Percentiles rank a stretch among this genome's conserved stretches.
These are phyloP conservation scores for Aspergillus sp. DNA, from an alignment of 2,329 filamentous ascomycete species.

Conservation along the genomic window DNA sequence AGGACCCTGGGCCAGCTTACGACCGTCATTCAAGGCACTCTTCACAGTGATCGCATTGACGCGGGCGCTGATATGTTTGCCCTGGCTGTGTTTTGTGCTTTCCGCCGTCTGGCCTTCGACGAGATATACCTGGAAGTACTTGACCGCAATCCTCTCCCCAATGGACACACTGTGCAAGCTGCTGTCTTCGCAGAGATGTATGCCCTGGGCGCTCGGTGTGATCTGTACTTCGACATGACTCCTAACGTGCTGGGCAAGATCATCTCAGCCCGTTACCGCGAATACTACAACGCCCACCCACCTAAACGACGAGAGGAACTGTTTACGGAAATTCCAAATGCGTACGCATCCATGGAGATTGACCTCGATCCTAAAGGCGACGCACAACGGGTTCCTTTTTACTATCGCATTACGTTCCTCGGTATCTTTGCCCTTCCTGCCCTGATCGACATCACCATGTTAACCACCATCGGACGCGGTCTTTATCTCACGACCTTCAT, in stretches of 20 bases:
- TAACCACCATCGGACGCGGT: constrained; percentile 59
- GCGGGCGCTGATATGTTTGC: constrained; percentile 54
- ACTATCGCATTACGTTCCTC: constrained; percentile 56
- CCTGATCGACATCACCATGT: constrained; percentile 58
- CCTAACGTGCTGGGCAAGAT: constrained; percentile 50
- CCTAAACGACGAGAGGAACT: constrained; percentile 12
- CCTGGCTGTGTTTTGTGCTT: constrained; percentile 57
- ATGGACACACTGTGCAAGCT: constrained; percentile 61
- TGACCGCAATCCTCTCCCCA: constrained; percentile 61
- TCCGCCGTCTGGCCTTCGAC: constrained; percentile 57
- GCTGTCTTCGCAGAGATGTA: constrained; percentile 64
- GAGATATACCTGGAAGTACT: constrained; percentile 63
- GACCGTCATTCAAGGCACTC: constrained; percentile 33
- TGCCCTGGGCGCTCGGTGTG: constrained; percentile 61
- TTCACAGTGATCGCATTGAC: constrained; percentile 38
- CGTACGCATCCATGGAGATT: constrained; percentile 53
- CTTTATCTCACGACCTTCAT: constrained; percentile 61
- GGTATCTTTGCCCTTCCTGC: constrained; percentile 63
- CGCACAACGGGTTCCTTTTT: constrained; percentile 43
- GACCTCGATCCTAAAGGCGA: constrained; percentile 49
- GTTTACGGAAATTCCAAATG: constrained; percentile 46
- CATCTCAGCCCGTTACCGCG: constrained; percentile 40
- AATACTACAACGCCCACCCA: constrained; percentile 44
- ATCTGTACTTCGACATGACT: constrained; percentile 59
- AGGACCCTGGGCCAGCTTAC: constrained; percentile 36